A percentile compares a stretch with the other conserved stretches of the same genome.
Evolutionary conservation across 108 stramenopile genomes (phyloP).

Genomic region (Schizochytrium sp.): DNA sequence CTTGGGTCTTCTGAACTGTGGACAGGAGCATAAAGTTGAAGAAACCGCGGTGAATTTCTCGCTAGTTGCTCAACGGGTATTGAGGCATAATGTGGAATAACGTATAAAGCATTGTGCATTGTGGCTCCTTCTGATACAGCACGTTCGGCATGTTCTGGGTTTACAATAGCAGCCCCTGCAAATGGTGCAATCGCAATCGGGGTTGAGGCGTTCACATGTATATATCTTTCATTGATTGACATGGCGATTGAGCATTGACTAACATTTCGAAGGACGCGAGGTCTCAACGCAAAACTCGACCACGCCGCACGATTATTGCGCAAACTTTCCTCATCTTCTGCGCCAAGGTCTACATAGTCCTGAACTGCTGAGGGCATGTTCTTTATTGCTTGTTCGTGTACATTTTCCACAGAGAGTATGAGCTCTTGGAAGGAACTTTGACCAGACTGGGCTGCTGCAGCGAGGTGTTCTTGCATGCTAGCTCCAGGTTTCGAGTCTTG

Average conservation of each 20-base stretch:
- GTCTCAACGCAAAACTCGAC: neutral
- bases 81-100: conserved; percentile 14
- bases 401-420: neutral
- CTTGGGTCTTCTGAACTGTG: neutral
- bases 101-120: neutral
- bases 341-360: conserved; percentile 16
- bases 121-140: neutral
- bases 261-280: neutral
- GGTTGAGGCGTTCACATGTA: neutral
- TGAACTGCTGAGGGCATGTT: neutral
- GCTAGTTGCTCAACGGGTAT: neutral
- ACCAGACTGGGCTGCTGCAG: neutral
- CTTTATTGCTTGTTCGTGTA: neutral
- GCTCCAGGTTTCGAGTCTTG: neutral
- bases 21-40: neutral
- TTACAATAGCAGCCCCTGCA: conserved; percentile 2
- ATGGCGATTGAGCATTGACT: neutral
- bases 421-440: neutral
- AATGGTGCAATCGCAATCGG: conserved; percentile 16
- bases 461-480: conserved; percentile 30
- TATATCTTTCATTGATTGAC: neutral
- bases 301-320: neutral
- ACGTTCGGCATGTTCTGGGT: neutral
- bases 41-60: neutral
- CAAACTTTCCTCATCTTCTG: conserved; percentile 10